Base-by-base conservation (phyloP, 140 eudicot genomes). In the Senecio squalidus region DNA sequence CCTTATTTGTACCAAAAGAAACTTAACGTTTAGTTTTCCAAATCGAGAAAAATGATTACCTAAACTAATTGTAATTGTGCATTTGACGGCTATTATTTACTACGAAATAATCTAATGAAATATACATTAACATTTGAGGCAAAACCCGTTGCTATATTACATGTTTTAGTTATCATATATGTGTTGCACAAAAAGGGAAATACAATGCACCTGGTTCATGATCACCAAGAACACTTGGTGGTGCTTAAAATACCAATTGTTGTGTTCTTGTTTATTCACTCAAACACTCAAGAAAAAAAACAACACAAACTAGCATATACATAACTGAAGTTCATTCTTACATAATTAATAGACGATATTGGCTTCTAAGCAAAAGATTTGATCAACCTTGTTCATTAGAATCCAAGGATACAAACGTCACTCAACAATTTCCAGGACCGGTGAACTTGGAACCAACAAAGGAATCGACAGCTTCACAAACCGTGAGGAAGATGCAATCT, bases 381-480 rank as follows among this genome's bases (percentile, higher is more conserved):
- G 27, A 45, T 72, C 60, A 47, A 46, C 47, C 60, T 55, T 33
- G 6, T 28, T 51, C 40, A 23, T 18, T 15, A 36, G 46, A 46
- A 72, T 73, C 48, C 6, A 0, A 18, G 39, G 47, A 47, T 38
- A 48, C 10, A 29, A 29, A 34, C 15, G 0, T 18, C 23, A 51
- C 58, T 73, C 69, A 77, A 33, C 94, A 84, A 29, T 46, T 72
- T 33, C 59, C 61, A 4, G 72, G 75, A 29, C 66, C 82, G 5
- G 25, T 64, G 53, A 80, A 60, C 74, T 75, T 84, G 62, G 79
- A 80, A 53, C 52, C 66, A 31, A 77, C 71, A 47, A 77, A 78
- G 56, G 91, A 73, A 79, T 79, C 91, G 47, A 79, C 75, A 23
- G 91, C 91, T 79, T 82, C 91, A 55, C 63, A 74, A 69, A 76